A percentile compares a stretch with the other conserved stretches of the same genome.
Conservation (phyloP, 139 green algal genomes). For the Tetradesmus obliquus region DNA sequence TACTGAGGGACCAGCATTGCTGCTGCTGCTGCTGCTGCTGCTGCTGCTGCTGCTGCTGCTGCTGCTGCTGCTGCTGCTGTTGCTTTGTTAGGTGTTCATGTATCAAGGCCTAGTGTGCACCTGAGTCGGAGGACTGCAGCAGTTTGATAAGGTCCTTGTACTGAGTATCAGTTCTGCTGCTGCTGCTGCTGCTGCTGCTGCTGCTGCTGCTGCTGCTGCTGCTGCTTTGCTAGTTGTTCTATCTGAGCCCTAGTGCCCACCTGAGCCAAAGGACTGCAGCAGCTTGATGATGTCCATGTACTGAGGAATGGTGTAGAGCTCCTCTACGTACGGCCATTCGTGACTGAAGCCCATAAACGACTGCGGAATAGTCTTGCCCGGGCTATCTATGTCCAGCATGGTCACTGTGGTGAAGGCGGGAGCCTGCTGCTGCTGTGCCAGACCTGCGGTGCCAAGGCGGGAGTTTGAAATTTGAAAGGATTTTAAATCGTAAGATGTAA, state of each 20-base stretch:
- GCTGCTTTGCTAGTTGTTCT: neutral
- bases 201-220: neutral
- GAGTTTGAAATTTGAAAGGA: too few species aligned
- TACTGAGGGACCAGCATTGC: neutral
- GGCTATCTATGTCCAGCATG: neutral
- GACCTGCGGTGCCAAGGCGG: neutral
- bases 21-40: neutral
- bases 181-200: too few species aligned
- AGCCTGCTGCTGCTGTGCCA: neutral
- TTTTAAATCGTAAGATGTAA: too few species aligned
- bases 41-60: neutral
- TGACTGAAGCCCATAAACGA: conserved; percentile 50
- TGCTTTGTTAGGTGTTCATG: too few species aligned
- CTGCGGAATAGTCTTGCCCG: conserved; percentile 27
- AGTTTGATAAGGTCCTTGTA: too few species aligned
- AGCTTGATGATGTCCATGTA: conserved; percentile 33
- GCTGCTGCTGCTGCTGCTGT: neutral
- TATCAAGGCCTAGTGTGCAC: too few species aligned
- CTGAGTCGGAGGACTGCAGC: conserved; percentile 14
- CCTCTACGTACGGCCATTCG: conserved; percentile 50
- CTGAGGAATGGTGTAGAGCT: conserved; percentile 25
- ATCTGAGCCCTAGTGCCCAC: neutral
- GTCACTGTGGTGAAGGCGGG: neutral
- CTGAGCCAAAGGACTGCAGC: conserved; percentile 39
- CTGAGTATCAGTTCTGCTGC: too few species aligned